These are phyloP conservation scores for Hysterium pulicare DNA, from an alignment of 2,329 filamentous ascomycete species.

Conservation along the genomic window DNA sequence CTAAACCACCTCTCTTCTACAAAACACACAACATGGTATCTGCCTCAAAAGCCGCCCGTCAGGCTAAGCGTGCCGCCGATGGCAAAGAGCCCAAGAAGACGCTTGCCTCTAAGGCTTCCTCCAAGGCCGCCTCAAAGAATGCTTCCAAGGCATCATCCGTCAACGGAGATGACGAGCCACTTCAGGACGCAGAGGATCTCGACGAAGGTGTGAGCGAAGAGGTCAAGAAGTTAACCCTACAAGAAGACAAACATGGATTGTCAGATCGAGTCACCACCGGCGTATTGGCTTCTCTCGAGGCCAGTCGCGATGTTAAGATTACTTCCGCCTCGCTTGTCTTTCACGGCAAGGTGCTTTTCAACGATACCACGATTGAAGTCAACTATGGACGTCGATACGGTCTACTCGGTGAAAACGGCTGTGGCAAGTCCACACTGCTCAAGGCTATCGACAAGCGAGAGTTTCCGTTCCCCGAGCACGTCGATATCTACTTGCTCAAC, in stretches of 20 bases:
- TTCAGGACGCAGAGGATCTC: slow-evolving; percentile 61
- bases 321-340: slow-evolving; percentile 91
- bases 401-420: slow-evolving; percentile 96
- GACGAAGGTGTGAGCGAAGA: slow-evolving; percentile 62
- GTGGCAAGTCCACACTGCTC: slow-evolving; percentile 96
- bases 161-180: slow-evolving; percentile 67
- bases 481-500: slow-evolving; percentile 98
- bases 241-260: slow-evolving; percentile 94
- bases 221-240: slow-evolving; percentile 82
- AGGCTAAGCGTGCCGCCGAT: slow-evolving; percentile 64
- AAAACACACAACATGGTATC: slow-evolving; percentile 56
- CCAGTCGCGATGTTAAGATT: slow-evolving; percentile 95
- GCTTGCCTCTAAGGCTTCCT: slow-evolving; percentile 66
- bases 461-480: slow-evolving; percentile 90
- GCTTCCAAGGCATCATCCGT: slow-evolving; percentile 63
- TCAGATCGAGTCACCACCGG: slow-evolving; percentile 98
- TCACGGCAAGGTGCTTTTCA: slow-evolving; percentile 95
- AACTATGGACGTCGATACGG: slow-evolving; percentile 92
- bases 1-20: slow-evolving; percentile 6
- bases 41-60: slow-evolving; percentile 65
- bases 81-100: slow-evolving; percentile 76
- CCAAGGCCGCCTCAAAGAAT: slow-evolving; percentile 63
- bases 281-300: slow-evolving; percentile 79
- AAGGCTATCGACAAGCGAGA: slow-evolving; percentile 93
- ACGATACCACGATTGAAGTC: slow-evolving; percentile 88